Evolutionary conservation across 345 rosid species (phyloP).

Genomic region (Arabidopsis arenosa): DNA sequence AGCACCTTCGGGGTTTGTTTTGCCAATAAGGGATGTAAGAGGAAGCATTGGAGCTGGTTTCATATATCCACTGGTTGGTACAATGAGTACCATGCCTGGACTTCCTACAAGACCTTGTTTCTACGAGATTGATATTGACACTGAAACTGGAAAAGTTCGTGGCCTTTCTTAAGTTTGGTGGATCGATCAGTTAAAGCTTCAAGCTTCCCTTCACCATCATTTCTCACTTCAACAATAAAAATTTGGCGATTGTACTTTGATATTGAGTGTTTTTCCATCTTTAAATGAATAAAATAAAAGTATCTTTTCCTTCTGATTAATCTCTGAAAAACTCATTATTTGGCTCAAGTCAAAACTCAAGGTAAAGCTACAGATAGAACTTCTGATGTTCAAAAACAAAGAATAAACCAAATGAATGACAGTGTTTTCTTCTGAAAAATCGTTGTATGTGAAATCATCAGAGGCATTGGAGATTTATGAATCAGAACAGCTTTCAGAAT

Average conservation of each 20-base stretch:
- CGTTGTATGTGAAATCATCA: conserved; percentile 1
- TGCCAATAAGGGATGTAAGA: conserved; percentile 92
- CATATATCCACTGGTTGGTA: conserved; percentile 93
- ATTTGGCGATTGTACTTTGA: conserved; percentile 12
- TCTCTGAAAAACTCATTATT: conserved; percentile 18
- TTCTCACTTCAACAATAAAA: conserved; percentile 27
- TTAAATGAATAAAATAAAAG: neutral
- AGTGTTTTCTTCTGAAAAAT: conserved; percentile 35
- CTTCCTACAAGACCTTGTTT: conserved; percentile 98
- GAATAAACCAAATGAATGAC: conserved; percentile 29
- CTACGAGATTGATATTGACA: conserved; percentile 86
- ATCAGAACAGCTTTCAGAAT: conserved; percentile 34
- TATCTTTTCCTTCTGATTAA: neutral
- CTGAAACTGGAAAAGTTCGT: conserved; percentile 78
- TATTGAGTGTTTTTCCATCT: conserved; percentile 13
- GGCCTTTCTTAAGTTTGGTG: conserved; percentile 70
- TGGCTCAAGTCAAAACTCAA: conserved; percentile 8
- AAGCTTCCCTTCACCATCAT: conserved; percentile 10
- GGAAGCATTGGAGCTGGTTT: conserved; percentile 98
- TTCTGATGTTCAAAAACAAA: conserved; percentile 32
- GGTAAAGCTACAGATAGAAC: conserved; percentile 22
- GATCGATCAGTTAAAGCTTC: conserved; percentile 8
- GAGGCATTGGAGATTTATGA: conserved; percentile 8
- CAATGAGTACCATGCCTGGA: conserved; percentile 99
- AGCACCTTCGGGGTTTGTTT: conserved; percentile 79